These are phyloP conservation scores for Solanum corneliomulleri DNA, from an alignment of 257 asterid genomes.

Conservation along the genomic window DNA sequence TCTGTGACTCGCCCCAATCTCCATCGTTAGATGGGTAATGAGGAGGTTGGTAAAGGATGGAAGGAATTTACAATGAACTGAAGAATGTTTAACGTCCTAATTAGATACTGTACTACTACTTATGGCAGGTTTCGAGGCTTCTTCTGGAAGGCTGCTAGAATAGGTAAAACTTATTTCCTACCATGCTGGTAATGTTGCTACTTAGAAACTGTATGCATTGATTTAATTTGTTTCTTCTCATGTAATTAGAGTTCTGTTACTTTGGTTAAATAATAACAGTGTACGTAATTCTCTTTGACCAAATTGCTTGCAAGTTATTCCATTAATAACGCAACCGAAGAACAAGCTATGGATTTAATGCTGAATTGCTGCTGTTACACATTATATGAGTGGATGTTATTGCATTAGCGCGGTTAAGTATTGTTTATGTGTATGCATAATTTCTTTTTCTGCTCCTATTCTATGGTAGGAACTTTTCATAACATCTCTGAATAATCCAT, in stretches of 20 bases:
- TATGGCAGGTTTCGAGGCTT: constrained; percentile 42
- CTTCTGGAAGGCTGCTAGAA: constrained; percentile 51
- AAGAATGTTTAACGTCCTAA: not conserved
- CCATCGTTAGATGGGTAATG: too few species aligned
- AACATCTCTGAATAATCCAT: not conserved
- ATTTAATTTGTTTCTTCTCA: not conserved
- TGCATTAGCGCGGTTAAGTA: not conserved
- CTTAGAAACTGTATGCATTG: too few species aligned
- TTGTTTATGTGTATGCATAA: not conserved
- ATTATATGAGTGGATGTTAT: not conserved
- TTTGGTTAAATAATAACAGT: not conserved
- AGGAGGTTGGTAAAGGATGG: not conserved
- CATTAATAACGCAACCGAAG: not conserved
- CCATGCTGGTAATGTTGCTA: not conserved
- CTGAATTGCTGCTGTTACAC: not conserved
- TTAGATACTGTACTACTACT: not conserved
- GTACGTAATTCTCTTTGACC: not conserved
- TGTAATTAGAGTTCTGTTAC: not conserved
- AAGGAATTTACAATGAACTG: not conserved
- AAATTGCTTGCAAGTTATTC: not conserved
- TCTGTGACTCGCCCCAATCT: not conserved
- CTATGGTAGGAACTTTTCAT: not conserved
- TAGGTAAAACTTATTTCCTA: constrained; percentile 17
- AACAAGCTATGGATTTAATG: not conserved
- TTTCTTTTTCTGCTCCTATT: too few species aligned